Evolutionary conservation across 163 green algal genomes (phyloP), one percentile per base, ranked within the genome.

Genomic region (Coccomyxa subellipsoidea): DNA sequence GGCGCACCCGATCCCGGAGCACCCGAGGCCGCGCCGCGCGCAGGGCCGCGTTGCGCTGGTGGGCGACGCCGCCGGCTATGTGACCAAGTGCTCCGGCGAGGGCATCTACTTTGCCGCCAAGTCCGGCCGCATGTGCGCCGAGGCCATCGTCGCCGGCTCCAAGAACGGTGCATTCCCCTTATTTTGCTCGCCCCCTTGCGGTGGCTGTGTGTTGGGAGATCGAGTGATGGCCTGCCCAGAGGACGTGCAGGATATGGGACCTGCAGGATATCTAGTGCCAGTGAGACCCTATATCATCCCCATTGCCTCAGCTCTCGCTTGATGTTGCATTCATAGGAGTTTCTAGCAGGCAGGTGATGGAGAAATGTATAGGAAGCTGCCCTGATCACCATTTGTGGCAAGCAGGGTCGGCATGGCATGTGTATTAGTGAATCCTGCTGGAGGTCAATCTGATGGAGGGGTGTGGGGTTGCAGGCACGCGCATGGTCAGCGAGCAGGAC

Each of bases 91-190:
- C 94, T 97, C 91, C 31, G 95, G 96, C 38, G 84, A 85, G 81
- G 78, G 81, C 78, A 99, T 99, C 88, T 99, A 99, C 93, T 99
- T 99, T 87, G 96, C 96, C 0, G 96, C 96, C 88, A 99, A 99
- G 92, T 95, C 88, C 18, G 96, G 96, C 70, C 94, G 96, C 87
- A 99, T 99, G 96, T 88, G 78, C 59, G 96, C 94, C 0, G 96
- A 99, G 90, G 96, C 96, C 29, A 98, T 99, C 77, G 96, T 96
- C n/a, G 92, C 95, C 87, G 90, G 77, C 36, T 94, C 86, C 36
- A 76, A 93, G 85, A 90, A 93, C 53, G 91, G 91, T 80, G 84
- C 72, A 15, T 5, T 18, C 38, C 21, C 6, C 47, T n/a, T n/a
- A n/a, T n/a, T n/a, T n/a, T n/a, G n/a, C n/a, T n/a, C n/a, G n/a